These are phyloP conservation scores for Alternaria arbusti DNA, from an alignment of 2,329 filamentous ascomycete species.

Conservation along the genomic window DNA sequence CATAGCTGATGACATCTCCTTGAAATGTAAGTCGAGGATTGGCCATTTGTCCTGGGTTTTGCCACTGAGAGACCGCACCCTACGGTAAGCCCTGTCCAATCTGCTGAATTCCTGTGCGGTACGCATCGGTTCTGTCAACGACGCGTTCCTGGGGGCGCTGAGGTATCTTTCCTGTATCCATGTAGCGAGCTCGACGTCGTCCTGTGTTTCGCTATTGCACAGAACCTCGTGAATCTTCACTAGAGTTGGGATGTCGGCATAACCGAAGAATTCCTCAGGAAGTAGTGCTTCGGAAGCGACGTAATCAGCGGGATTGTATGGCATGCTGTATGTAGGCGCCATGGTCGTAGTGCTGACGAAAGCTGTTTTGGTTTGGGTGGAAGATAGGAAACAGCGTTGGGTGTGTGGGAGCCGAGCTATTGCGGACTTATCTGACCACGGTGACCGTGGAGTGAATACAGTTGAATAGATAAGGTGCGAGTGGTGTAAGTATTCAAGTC, in stretches of 20 bases:
- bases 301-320: constrained; percentile 3
- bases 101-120: constrained; percentile 29
- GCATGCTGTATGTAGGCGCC: constrained; percentile 1
- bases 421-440: neutral
- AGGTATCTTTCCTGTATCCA: constrained; percentile 37
- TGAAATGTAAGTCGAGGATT: constrained; percentile 34
- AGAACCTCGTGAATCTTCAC: constrained; percentile 29
- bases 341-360: constrained; percentile 7
- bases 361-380: neutral
- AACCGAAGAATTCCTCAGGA: constrained; percentile 25
- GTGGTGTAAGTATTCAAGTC: neutral
- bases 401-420: neutral
- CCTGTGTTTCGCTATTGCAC: constrained; percentile 22
- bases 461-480: neutral
- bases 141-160: constrained; percentile 12
- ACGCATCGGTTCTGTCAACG: constrained; percentile 17
- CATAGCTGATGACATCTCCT: constrained; percentile 25
- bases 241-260: constrained; percentile 31
- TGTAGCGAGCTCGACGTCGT: constrained; percentile 26
- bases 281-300: constrained; percentile 11
- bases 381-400: neutral
- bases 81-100: constrained; percentile 37
- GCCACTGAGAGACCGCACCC: constrained; percentile 36
- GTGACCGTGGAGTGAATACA: neutral
- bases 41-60: constrained; percentile 43